Evolutionary conservation across 805 yeast species (phyloP), one percentile per base, ranked within the genome.

Genomic region (Kuraishia piskuri): DNA sequence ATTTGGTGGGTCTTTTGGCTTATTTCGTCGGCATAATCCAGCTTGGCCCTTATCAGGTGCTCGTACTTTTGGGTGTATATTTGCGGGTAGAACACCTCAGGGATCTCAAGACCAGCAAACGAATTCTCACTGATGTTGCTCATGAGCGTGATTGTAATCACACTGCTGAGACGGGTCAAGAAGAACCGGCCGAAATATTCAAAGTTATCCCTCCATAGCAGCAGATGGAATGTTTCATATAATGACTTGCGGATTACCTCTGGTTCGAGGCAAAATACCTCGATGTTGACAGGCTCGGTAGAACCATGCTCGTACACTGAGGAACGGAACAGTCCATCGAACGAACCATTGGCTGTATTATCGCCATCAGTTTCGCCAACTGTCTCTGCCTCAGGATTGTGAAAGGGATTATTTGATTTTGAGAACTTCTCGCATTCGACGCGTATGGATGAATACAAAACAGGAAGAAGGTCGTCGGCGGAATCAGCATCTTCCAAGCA

Each of bases 51-150:
- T 10, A 66, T 56, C 8, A 63, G 40, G 22, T 58, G 51, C 19
- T 61, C 55, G 49, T 64, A 64, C 19, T 68, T 67, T 14, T 59
- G 51, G 0, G 73, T 61, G 55, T 68, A 74, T 1, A 74, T 60
- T 52, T 74, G 76, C 0, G 78, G 77, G 52, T 72, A 73, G 48
- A 73, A 66, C 20, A 52, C 52, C 22, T 67, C 68, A 1, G 61
- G 58, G 17, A 73, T 25, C 10, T 60, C 57, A 46, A 72, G 58
- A 0, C 70, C 70, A 1, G 59, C 58, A 1, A 60, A 59, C 10
- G 64, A 59, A n/a, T 62, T 54, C 2, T 56, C 57, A 12, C 64
- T 66, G 2, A 67, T 68, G 20, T 62, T 62, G 1, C 63, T 56
- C 19, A 66, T 68, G 48, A 72, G 60, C 7, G 67, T 53, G 19